Evolutionary conservation across 176 grass and related monocot species (phyloP).

Genomic region (Secale cereale): DNA sequence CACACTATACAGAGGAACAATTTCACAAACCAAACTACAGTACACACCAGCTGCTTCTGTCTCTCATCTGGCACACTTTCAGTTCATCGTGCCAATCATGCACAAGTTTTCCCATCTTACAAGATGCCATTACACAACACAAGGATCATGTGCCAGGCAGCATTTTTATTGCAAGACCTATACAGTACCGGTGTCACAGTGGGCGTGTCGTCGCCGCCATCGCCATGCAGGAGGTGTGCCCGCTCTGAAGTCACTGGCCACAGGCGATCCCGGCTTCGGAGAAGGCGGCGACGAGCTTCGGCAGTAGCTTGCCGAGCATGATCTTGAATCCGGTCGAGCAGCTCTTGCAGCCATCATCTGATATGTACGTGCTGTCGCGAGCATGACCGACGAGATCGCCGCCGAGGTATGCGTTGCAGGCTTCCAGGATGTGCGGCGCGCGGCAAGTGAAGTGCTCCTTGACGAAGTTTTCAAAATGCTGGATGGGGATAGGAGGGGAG

Average conservation of each 20-base stretch:
- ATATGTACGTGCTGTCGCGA: slow-evolving; percentile 13
- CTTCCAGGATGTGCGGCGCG: slow-evolving; percentile 42
- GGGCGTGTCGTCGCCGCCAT: not conserved
- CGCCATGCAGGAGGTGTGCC: not conserved
- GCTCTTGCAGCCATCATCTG: slow-evolving; percentile 38
- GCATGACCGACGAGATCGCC: slow-evolving; percentile 56
- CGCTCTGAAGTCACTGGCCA: slow-evolving; percentile 21
- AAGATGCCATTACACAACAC: not conserved
- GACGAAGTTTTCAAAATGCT: slow-evolving; percentile 89
- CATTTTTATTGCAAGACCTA: not conserved
- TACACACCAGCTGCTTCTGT: not conserved
- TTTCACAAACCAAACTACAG: not conserved
- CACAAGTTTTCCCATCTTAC: not conserved
- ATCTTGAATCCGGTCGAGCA: slow-evolving; percentile 89
- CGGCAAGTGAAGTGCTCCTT: slow-evolving; percentile 71
- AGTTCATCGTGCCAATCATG: not conserved
- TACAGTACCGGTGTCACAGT: not conserved
- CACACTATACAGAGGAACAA: not conserved
- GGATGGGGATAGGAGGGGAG: slow-evolving; percentile 24
- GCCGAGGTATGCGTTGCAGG: slow-evolving; percentile 70
- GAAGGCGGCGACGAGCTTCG: slow-evolving; percentile 60
- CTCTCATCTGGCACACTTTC: not conserved
- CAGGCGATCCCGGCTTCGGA: slow-evolving; percentile 51
- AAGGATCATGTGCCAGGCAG: not conserved
- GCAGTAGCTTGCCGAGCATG: slow-evolving; percentile 77